Percentiles rank a stretch among this genome's conserved stretches.
Conservation (phyloP, 805 yeast species). For the Pichia exigua region DNA sequence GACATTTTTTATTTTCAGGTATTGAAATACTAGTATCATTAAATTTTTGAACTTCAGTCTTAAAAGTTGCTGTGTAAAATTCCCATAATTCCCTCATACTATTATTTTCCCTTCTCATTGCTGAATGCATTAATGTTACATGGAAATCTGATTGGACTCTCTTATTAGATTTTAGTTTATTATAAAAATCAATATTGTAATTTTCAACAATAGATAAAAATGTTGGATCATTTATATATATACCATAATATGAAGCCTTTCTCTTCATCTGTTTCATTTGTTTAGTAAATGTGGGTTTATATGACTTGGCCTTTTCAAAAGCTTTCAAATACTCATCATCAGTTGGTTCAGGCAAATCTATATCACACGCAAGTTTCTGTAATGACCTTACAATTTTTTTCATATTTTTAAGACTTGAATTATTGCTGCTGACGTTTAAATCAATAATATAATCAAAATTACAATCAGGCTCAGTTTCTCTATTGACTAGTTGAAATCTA, state of each 20-base stretch:
- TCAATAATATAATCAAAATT: slow-evolving; percentile 60
- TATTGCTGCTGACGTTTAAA: slow-evolving; percentile 35
- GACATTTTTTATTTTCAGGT: slow-evolving; percentile 2
- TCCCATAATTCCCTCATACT: slow-evolving; percentile 14
- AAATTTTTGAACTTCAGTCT: neutral
- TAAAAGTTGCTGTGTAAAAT: slow-evolving; percentile 8
- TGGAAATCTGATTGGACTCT: slow-evolving; percentile 53
- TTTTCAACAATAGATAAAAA: neutral
- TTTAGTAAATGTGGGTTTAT: slow-evolving; percentile 45
- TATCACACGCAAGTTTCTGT: slow-evolving; percentile 33
- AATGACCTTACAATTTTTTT: slow-evolving; percentile 34
- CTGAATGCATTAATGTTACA: slow-evolving; percentile 53
- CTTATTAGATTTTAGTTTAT: slow-evolving; percentile 20
- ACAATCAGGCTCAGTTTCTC: slow-evolving; percentile 47
- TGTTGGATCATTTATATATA: slow-evolving; percentile 25
- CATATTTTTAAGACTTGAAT: slow-evolving; percentile 46
- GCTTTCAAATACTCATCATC: slow-evolving; percentile 37
- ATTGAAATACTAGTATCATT: neutral
- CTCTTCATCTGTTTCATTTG: slow-evolving; percentile 13
- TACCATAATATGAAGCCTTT: slow-evolving; percentile 40
- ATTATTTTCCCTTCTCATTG: slow-evolving; percentile 13
- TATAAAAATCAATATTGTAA: neutral
- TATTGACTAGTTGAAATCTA: slow-evolving; percentile 56
- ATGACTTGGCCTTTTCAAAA: slow-evolving; percentile 43
- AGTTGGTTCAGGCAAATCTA: slow-evolving; percentile 34